phyloP scores from a whole-genome alignment of 306 rosid genomes.

The Cicer pinnatifidum region DNA sequence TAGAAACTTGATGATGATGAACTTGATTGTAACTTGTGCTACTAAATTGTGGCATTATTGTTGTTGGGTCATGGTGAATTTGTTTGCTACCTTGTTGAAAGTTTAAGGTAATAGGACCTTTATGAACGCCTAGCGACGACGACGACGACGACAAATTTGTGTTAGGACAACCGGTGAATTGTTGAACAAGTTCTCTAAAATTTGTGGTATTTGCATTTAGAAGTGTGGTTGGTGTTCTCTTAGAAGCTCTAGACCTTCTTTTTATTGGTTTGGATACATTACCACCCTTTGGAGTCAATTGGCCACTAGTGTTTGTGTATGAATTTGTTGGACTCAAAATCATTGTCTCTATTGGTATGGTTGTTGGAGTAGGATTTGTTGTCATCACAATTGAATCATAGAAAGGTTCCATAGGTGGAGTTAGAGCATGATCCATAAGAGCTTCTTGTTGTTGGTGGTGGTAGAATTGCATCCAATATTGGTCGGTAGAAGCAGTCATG shows the following conservation, averaged over 20 bases:
- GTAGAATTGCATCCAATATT: conserved; percentile 58
- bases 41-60: conserved; percentile 20
- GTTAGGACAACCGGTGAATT: conserved; percentile 74
- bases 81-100: conserved; percentile 57
- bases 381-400: conserved; percentile 40
- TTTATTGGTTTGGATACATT: conserved; percentile 50
- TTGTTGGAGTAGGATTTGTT: conserved; percentile 13
- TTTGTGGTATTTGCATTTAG: conserved; percentile 72
- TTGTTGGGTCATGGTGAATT: conserved; percentile 30
- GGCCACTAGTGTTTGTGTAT: conserved; percentile 24
- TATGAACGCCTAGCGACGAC: conserved; percentile 52
- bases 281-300: conserved; percentile 51
- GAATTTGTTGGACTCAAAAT: conserved; percentile 32
- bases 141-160: conserved; percentile 45
- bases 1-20: conserved; percentile 41
- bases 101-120: conserved; percentile 73
- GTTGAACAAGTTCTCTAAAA: conserved; percentile 81
- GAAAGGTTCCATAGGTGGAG: conserved; percentile 14
- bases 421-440: conserved; percentile 36
- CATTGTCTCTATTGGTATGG: conserved; percentile 36
- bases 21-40: conserved; percentile 25
- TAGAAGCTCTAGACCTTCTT: conserved; percentile 72
- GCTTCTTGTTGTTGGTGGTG: conserved; percentile 52
- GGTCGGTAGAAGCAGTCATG: conserved; percentile 43
- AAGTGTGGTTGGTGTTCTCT: conserved; percentile 68